phyloP scores from a whole-genome alignment of 225 moss, liverwort and hornwort genomes.

The Physcomitrium patens region DNA sequence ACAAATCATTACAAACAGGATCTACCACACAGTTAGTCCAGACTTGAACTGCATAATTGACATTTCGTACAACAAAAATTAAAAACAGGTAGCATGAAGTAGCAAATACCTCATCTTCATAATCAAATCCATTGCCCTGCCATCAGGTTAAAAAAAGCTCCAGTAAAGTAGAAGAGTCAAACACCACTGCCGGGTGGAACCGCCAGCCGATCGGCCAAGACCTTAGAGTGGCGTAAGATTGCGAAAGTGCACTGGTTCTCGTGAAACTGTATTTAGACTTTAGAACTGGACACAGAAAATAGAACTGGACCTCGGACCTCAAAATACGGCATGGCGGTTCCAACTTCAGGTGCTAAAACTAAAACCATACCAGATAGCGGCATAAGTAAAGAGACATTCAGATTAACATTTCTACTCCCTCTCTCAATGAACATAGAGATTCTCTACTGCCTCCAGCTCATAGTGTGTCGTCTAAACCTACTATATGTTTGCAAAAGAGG shows the following conservation, averaged over 20 bases:
- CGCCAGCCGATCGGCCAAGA: conserved; percentile 27
- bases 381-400: not conserved
- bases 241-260: conserved; percentile 33
- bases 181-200: conserved; percentile 29
- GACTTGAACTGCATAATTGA: not conserved
- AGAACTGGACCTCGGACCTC: conserved; percentile 46
- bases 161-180: conserved; percentile 33
- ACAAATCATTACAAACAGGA: not conserved
- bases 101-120: conserved; percentile 31
- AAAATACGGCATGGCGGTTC: conserved; percentile 52
- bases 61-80: not conserved
- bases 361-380: conserved; percentile 18
- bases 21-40: not conserved
- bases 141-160: conserved; percentile 35
- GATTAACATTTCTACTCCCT: conserved; percentile 18
- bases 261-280: conserved; percentile 33
- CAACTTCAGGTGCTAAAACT: conserved; percentile 36
- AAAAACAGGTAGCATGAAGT: not conserved
- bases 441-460: conserved; percentile 21
- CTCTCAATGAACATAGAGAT: conserved; percentile 29
- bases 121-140: conserved; percentile 29
- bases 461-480: conserved; percentile 33
- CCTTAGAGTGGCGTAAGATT: conserved; percentile 35
- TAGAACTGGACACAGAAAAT: conserved; percentile 24
- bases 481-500: conserved; percentile 34